Conservation (phyloP, 176 grass and related monocot species). For the Elaeis guineensis region DNA sequence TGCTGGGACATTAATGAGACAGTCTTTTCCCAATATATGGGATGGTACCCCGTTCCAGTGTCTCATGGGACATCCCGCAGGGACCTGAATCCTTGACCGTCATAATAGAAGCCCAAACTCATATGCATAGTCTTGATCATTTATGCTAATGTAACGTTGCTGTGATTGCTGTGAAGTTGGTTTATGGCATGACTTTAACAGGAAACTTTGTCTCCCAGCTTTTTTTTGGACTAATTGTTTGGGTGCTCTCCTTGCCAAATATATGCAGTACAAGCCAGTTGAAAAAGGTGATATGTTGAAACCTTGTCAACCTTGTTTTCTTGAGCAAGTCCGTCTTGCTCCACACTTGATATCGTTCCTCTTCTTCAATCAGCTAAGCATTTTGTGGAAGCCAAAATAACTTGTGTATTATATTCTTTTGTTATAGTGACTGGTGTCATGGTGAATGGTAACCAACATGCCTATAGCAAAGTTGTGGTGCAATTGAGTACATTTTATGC, state of each 20-base stretch:
- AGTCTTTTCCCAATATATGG: no score
- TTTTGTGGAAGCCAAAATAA: no score
- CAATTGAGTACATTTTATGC: no score
- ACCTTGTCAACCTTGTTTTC: not conserved
- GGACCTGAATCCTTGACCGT: no score
- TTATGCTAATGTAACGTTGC: not conserved
- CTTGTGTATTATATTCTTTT: no score
- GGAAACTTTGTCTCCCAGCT: constrained; percentile 36
- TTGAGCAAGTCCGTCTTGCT: not conserved
- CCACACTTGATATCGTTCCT: not conserved
- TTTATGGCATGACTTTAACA: constrained; percentile 26
- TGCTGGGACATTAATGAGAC: no score
- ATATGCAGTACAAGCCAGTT: constrained; percentile 41
- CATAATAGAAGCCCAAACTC: not conserved
- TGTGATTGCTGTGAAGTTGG: not conserved
- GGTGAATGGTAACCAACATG: no score
- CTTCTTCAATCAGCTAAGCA: not conserved
- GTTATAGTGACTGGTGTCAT: no score
- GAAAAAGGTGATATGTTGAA: constrained; percentile 50
- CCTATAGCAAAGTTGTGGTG: no score
- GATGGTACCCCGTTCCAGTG: no score
- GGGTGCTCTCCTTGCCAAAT: constrained; percentile 34
- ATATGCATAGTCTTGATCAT: not conserved
- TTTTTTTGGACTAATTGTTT: constrained; percentile 44
- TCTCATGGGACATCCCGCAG: no score